phyloP scores from a whole-genome alignment of 2,329 filamentous ascomycete genomes.

The Neopestalotiopsis sp. region DNA sequence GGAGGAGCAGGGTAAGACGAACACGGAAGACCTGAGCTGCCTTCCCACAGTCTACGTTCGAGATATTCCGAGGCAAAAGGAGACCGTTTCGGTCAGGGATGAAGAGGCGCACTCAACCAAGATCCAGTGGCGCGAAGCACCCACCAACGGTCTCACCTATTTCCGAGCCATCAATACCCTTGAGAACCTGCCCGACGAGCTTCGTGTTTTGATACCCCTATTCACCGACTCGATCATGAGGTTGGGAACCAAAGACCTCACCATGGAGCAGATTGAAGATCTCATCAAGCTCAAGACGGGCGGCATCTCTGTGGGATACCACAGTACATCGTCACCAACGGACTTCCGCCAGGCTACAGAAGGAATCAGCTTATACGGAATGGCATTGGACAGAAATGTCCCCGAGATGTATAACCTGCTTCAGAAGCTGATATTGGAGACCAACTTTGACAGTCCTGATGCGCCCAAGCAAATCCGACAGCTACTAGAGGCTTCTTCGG shows the following conservation, averaged over 20 bases:
- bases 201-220: slow-evolving; percentile 83
- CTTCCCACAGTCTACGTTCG: slow-evolving; percentile 86
- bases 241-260: slow-evolving; percentile 83
- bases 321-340: slow-evolving; percentile 78
- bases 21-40: slow-evolving; percentile 83
- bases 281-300: slow-evolving; percentile 96
- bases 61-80: slow-evolving; percentile 84
- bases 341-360: slow-evolving; percentile 76
- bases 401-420: slow-evolving; percentile 90
- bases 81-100: slow-evolving; percentile 64
- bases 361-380: slow-evolving; percentile 84
- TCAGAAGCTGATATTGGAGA: slow-evolving; percentile 80
- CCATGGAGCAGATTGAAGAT: slow-evolving; percentile 95
- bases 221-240: slow-evolving; percentile 95
- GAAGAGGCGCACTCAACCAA: slow-evolving; percentile 69
- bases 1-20: slow-evolving; percentile 82
- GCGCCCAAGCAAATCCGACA: slow-evolving; percentile 85
- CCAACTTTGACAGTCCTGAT: slow-evolving; percentile 85
- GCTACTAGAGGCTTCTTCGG: slow-evolving; percentile 83
- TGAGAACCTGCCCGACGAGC: slow-evolving; percentile 79
- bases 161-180: slow-evolving; percentile 88
- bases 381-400: slow-evolving; percentile 87
- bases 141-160: slow-evolving; percentile 95
- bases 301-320: slow-evolving; percentile 84
- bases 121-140: slow-evolving; percentile 89